A percentile compares a stretch with the other conserved stretches of the same genome.
phyloP scores from a whole-genome alignment of 805 yeast species.

The Yamadazyma sp. region DNA sequence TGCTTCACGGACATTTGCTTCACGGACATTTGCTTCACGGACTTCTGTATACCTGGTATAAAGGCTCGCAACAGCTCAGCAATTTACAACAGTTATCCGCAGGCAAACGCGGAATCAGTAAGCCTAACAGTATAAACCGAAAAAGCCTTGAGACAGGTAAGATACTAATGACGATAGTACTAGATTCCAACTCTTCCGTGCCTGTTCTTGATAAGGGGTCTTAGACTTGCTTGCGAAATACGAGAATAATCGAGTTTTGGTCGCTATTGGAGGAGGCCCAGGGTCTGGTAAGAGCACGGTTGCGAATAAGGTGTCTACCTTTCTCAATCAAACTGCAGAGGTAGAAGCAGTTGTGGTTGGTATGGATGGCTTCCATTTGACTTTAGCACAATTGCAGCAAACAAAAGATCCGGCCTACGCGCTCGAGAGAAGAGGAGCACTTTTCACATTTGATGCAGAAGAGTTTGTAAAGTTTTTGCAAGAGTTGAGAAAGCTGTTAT shows the following conservation, averaged over 20 bases:
- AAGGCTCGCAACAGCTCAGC: slow-evolving; percentile 1
- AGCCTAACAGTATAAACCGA: background rate
- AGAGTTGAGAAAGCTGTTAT: slow-evolving; percentile 13
- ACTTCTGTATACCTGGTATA: slow-evolving; percentile 7
- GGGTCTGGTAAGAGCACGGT: slow-evolving; percentile 85
- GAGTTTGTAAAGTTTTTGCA: slow-evolving; percentile 26
- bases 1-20: no score
- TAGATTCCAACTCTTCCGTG: background rate
- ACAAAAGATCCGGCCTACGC: slow-evolving; percentile 61
- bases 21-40: slow-evolving; percentile 5
- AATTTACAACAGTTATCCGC: no score
- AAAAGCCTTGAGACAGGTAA: no score
- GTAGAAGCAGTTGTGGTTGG: slow-evolving; percentile 29
- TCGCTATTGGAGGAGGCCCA: slow-evolving; percentile 74
- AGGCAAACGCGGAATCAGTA: background rate
- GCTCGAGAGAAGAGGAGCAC: slow-evolving; percentile 72
- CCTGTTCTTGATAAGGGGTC: background rate
- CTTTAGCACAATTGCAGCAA: slow-evolving; percentile 27
- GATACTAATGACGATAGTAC: slow-evolving; percentile 2
- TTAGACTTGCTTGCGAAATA: background rate
- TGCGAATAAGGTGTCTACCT: slow-evolving; percentile 41
- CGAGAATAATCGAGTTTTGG: slow-evolving; percentile 39
- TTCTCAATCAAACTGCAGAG: slow-evolving; percentile 15
- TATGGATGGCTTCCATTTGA: slow-evolving; percentile 43
- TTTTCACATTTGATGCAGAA: slow-evolving; percentile 75